A percentile compares a stretch with the other conserved stretches of the same genome.
phyloP scores from a whole-genome alignment of 1,139 yeast species.

The Candida smagusa region DNA sequence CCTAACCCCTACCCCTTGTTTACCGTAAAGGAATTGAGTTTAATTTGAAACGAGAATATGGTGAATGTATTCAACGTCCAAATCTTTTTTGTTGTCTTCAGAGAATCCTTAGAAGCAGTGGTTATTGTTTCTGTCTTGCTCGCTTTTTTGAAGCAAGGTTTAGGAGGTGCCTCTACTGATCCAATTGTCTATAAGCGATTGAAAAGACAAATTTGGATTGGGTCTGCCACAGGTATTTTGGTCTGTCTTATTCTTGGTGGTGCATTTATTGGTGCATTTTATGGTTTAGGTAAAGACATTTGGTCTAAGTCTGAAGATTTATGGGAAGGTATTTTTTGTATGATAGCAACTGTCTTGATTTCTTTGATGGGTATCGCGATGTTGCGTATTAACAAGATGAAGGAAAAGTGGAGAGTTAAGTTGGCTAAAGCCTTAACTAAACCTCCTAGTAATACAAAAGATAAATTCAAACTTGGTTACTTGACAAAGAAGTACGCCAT shows the following conservation, averaged over 20 bases:
- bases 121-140: constrained; percentile 21
- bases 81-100: constrained; percentile 22
- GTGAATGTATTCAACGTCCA: constrained; percentile 22
- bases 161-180: constrained; percentile 17
- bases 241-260: constrained; percentile 79
- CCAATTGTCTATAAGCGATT: constrained; percentile 18
- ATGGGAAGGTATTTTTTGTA: constrained; percentile 88
- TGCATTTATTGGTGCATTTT: constrained; percentile 82
- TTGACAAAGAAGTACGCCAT: constrained; percentile 65
- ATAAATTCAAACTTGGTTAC: constrained; percentile 34
- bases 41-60: constrained; percentile 6
- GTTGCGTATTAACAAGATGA: constrained; percentile 85
- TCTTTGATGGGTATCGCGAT: constrained; percentile 90
- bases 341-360: constrained; percentile 79
- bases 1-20: no score
- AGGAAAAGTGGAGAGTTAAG: constrained; percentile 89
- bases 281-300: constrained; percentile 71
- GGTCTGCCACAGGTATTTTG: constrained; percentile 67
- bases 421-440: constrained; percentile 70
- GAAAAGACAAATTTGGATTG: constrained; percentile 71
- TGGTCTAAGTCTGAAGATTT: constrained; percentile 88
- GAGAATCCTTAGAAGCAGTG: constrained; percentile 22
- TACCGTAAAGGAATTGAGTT: no score
- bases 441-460: constrained; percentile 27
- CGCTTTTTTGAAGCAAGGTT: constrained; percentile 22